Percentiles rank a stretch among this genome's conserved stretches.
Evolutionary conservation across 2,329 filamentous ascomycete species (phyloP).

Genomic region (Endothia cerciana): DNA sequence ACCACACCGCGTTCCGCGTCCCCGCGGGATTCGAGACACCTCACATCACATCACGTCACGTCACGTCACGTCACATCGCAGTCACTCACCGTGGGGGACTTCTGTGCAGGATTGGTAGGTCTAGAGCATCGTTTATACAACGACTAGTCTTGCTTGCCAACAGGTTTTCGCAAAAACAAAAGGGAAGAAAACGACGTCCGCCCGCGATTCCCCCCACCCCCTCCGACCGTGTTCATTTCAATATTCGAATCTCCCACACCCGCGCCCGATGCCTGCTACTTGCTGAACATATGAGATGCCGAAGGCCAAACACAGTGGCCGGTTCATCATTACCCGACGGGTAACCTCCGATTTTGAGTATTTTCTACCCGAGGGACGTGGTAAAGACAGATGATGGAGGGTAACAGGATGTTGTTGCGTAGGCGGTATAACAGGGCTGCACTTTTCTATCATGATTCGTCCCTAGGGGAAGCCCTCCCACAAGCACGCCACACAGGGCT

Average conservation of each 20-base stretch:
- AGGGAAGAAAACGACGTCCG: constrained; percentile 2
- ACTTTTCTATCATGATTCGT: neutral
- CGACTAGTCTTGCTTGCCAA: constrained; percentile 26
- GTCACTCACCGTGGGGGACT: neutral
- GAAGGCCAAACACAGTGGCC: constrained; percentile 3
- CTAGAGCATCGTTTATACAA: constrained; percentile 30
- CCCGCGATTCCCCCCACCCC: neutral
- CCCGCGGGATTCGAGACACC: neutral
- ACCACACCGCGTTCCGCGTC: no score
- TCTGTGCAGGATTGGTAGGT: constrained; percentile 20
- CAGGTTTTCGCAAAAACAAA: constrained; percentile 6
- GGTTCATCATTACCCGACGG: neutral
- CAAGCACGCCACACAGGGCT: constrained; percentile 14
- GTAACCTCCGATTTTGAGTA: neutral
- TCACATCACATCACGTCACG: neutral
- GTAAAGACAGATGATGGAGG: neutral
- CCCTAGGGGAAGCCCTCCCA: neutral
- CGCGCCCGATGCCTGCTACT: constrained; percentile 26
- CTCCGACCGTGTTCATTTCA: constrained; percentile 20
- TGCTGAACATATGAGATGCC: constrained; percentile 17
- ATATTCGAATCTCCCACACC: constrained; percentile 15
- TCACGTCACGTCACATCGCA: neutral
- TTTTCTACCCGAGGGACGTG: neutral
- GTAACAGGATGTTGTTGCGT: neutral
- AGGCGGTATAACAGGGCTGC: neutral